Evolutionary conservation across 2,329 filamentous ascomycete species (phyloP), one percentile per base, ranked within the genome.

Genomic region (Pseudopithomyces chartarum): DNA sequence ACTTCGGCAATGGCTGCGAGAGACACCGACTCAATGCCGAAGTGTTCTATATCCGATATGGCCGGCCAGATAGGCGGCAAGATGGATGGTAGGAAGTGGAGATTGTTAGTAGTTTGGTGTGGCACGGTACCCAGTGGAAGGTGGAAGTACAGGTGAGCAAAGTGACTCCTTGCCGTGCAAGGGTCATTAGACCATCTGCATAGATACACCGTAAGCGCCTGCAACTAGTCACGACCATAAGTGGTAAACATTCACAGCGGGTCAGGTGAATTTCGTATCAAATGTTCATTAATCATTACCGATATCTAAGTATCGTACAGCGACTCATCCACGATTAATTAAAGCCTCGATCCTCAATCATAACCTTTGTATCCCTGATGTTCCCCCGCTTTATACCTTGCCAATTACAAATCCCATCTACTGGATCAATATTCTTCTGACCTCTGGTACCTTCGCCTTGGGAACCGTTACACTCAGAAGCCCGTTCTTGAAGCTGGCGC

Each of bases 401-500:
- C 45, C 29, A 26, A n/a, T 10, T n/a, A 17, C 1, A 42, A 4
- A 12, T 33, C 20, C 20, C 26, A 44, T 47, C 54, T 67, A 75
- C 52, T 68, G 61, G 23, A 75, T 73, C 33, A 58, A 54, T 23
- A 75, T 69, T 49, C 64, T 69, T 61, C 60, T 67, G 19, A 61
- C 57, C 45, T 66, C 60, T 22, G 60, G 66, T 15, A 53, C 62
- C 38, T 69, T 69, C 23, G 84, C 83, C 81, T 90, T 91, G 49
- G 89, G 89, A 17, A 91, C 83, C 23, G 80, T 69, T 57, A 91
- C 81, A 63, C 74, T 84, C 62, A 91, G 79, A 60, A 90, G 80
- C 26, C 89, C 89, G 58, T 90, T 84, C 74, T 85, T 83, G 65
- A 91, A 83, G 52, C 71, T 81, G 48, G 89, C 89, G 43, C 75